These are phyloP conservation scores for Vitis hybrid DNA, from an alignment of 177 flowering plant genomes.

Conservation along the genomic window DNA sequence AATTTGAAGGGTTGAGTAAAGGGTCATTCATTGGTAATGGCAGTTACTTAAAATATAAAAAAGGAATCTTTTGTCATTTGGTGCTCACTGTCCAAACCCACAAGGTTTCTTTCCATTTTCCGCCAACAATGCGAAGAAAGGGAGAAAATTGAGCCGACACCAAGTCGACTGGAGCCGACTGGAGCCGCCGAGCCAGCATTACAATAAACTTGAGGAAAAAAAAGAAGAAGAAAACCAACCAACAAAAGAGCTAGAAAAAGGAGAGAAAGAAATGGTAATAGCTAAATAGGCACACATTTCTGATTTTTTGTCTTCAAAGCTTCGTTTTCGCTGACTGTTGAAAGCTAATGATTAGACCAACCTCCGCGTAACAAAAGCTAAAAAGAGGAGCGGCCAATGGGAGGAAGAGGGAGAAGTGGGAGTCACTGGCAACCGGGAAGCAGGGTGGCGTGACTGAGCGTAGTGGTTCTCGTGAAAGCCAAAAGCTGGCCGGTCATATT, in stretches of 20 bases:
- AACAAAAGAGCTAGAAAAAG: too few relatives aligned
- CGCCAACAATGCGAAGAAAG: too few relatives aligned
- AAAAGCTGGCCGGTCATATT: conserved; percentile 23
- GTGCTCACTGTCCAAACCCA: not conserved
- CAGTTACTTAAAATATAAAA: conserved; percentile 11
- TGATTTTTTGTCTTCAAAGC: conserved; percentile 9
- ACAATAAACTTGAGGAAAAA: too few relatives aligned
- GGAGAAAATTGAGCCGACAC: too few relatives aligned
- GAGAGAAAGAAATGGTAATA: too few relatives aligned
- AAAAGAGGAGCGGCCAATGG: conserved; percentile 9
- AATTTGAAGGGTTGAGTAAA: not conserved
- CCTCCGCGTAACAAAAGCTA: conserved; percentile 40
- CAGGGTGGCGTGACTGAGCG: not conserved
- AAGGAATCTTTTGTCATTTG: conserved; percentile 31
- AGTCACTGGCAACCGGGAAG: conserved; percentile 7
- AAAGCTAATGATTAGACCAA: conserved; percentile 48
- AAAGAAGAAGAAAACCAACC: too few relatives aligned
- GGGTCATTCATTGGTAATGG: conserved; percentile 4
- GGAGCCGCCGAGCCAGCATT: conserved; percentile 1
- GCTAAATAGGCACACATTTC: too few relatives aligned
- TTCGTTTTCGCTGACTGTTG: conserved; percentile 40
- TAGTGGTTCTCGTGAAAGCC: conserved; percentile 7
- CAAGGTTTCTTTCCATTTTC: too few relatives aligned
- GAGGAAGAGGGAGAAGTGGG: not conserved
- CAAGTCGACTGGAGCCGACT: conserved; percentile 11